Base-by-base conservation (phyloP, 1,139 yeast genomes). In the Pneumocystis jirovecii region DNA sequence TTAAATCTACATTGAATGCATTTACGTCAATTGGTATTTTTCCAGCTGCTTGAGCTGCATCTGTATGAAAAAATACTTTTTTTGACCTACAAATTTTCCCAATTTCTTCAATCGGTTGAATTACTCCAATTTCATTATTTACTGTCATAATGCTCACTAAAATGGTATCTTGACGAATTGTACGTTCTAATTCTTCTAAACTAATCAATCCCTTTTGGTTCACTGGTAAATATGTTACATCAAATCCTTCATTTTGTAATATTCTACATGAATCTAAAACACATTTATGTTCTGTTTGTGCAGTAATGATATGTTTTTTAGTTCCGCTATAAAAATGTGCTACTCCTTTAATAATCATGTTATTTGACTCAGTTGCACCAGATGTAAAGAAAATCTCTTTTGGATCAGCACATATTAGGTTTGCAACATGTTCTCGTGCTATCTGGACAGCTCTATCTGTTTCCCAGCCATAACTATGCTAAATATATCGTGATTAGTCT, bases 391-490 rank as follows among this genome's bases (percentile, higher is more conserved):
- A 87, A 71, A 93, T 93, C 77, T 95, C 98, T 78, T 91, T 93
- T 63, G 97, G 90, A 74, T 93, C 97, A 35, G 98, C 98, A 56
- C 85, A 84, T 71, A 95, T 90, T 65, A 93, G 82, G 57, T 80
- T 80, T 3, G 98, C 97, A 66, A 93, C 81, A 71, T 90, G 81
- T 65, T 79, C 81, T 73, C 99, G 83, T 2, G 98, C 96, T 66
- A 79, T 79, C 74, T 93, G 98, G 45, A 95, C 95, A 68, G 87
- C 96, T 71, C 82, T 83, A 67, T 91, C 97, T 5, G 98, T 88
- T 77, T 93, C 99, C 99, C 99, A 93, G 50, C 99, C 99, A 74
- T 93, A 93, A n/a, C 96, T 83, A 74, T 93, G 97, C 57, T 50
- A 50, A 12, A 25, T 7, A 63, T 50, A 35, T 40, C 15, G 3